phyloP scores from a whole-genome alignment of 2,329 filamentous ascomycete genomes.

The Penicillium frequentans region DNA sequence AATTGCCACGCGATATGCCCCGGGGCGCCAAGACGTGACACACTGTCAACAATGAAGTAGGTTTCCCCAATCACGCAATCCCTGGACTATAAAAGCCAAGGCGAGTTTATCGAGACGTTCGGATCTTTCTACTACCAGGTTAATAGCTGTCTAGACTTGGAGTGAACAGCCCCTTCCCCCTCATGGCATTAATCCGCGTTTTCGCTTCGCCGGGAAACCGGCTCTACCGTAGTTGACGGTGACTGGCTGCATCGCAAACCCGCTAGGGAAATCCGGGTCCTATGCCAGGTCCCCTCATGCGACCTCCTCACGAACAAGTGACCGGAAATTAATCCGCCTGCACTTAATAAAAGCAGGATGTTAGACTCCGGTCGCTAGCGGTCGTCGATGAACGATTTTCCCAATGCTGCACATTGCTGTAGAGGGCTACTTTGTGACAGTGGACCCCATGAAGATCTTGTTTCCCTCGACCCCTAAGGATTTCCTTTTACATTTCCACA shows the following conservation, averaged over 20 bases:
- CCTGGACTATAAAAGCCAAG: constrained; percentile 3
- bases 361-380: background rate
- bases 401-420: too few species aligned
- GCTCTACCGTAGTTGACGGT: constrained; percentile 15
- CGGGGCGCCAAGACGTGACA: background rate
- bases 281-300: background rate
- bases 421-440: background rate
- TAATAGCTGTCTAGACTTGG: background rate
- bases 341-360: background rate
- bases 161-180: background rate
- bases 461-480: background rate
- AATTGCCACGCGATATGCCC: background rate
- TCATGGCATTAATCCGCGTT: background rate
- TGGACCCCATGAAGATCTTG: background rate
- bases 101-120: constrained; percentile 6
- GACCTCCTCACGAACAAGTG: background rate
- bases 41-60: background rate
- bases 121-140: background rate
- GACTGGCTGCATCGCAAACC: constrained; percentile 13
- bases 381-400: background rate
- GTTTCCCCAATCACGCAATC: constrained; percentile 2
- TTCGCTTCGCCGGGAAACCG: constrained; percentile 15
- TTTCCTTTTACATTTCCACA: background rate
- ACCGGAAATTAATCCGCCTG: background rate
- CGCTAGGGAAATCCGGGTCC: background rate